phyloP scores from a whole-genome alignment of 2,329 filamentous ascomycete genomes.

The Stagonosporopsis chrysanthemi region DNA sequence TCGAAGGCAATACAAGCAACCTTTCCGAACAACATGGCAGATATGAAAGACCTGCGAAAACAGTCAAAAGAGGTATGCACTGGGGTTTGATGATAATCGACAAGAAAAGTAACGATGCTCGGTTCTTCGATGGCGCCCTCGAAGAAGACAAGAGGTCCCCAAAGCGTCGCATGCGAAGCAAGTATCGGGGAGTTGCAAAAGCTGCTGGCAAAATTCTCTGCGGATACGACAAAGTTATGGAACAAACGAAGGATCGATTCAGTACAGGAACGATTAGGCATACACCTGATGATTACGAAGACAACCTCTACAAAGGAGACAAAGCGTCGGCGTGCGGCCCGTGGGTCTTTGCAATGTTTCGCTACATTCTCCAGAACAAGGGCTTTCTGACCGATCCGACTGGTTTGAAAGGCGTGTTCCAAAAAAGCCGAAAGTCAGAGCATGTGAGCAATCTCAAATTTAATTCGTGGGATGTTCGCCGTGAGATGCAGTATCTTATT shows the following conservation, averaged over 20 bases:
- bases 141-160: neutral
- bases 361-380: neutral
- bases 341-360: neutral
- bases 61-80: neutral
- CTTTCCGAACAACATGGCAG: neutral
- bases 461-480: neutral
- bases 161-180: neutral
- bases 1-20: neutral
- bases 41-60: neutral
- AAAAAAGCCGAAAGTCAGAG: neutral
- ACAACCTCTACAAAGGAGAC: neutral
- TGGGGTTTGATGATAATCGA: neutral
- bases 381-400: neutral
- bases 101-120: neutral
- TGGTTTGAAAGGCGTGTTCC: neutral
- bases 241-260: neutral
- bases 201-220: conserved; percentile 1
- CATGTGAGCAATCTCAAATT: neutral
- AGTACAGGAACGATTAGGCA: neutral
- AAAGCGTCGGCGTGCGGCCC: neutral
- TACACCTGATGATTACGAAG: neutral
- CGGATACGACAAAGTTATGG: neutral
- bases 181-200: neutral
- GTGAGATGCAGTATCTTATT: neutral
- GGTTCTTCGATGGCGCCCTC: neutral